phyloP scores from a whole-genome alignment of 2,329 filamentous ascomycete species.

The Elsinoe necatrix region DNA sequence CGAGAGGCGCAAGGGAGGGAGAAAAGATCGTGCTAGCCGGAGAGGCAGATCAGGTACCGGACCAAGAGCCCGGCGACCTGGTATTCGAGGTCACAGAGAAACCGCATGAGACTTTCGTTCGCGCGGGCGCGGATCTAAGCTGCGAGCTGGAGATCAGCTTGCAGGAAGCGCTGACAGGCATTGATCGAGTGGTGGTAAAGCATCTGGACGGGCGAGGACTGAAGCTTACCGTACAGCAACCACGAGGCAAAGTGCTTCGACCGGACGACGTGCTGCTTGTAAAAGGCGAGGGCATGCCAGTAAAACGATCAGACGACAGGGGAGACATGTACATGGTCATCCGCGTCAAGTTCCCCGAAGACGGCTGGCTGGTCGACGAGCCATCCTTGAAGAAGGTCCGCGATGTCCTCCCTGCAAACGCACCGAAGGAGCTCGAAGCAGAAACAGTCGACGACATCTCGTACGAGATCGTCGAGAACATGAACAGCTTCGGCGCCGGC shows the following conservation, averaged over 20 bases:
- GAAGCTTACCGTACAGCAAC: constrained; percentile 63
- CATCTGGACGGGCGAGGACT: constrained; percentile 93
- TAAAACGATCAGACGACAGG: constrained; percentile 72
- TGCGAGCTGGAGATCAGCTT: constrained; percentile 75
- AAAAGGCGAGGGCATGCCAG: constrained; percentile 84
- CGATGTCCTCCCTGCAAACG: constrained; percentile 59
- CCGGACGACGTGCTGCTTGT: constrained; percentile 83
- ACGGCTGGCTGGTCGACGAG: constrained; percentile 69
- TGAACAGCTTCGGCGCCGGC: constrained; percentile 73
- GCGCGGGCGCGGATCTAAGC: constrained; percentile 74
- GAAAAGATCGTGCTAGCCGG: constrained; percentile 85
- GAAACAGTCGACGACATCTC: constrained; percentile 80
- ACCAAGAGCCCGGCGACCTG: constrained; percentile 84
- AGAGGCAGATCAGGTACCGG: constrained; percentile 86
- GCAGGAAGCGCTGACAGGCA: constrained; percentile 76
- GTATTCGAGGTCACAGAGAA: constrained; percentile 80
- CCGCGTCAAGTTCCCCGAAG: constrained; percentile 79
- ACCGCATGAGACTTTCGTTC: constrained; percentile 70
- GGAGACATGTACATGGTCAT: constrained; percentile 84
- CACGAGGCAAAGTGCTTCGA: constrained; percentile 64
- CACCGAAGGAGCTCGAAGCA: constrained; percentile 48
- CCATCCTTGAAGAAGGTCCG: constrained; percentile 60
- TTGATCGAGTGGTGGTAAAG: constrained; percentile 80
- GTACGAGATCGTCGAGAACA: constrained; percentile 71
- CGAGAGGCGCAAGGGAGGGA: constrained; percentile 67